Evolutionary conservation across 805 yeast genomes (phyloP), one percentile per base, ranked within the genome.

Genomic region (Candida glaebosa): DNA sequence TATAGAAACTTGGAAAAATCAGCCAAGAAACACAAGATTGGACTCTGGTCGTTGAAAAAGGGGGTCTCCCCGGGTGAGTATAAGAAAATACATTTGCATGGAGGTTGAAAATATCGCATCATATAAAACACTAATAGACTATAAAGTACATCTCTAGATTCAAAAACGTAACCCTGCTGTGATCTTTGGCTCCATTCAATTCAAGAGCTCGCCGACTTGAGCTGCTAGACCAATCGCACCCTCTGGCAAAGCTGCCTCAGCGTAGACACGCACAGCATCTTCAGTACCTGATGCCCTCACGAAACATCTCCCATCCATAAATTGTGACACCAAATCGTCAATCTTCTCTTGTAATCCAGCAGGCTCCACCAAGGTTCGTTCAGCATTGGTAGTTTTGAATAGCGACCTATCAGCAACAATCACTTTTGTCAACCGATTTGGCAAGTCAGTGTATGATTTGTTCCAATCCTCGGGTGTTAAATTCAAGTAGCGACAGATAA

Each of bases 241-340:
- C 34, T 54, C 67, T 31, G 48, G 39, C 15, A 67, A 74, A 2
- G 67, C 71, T 0, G 96, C 96, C 62, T 93, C 99, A 1, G 96
- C 93, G 52, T 93, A 93, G 5, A 93, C 87, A 52, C 99, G 78
- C 1, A 93, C 97, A 0, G 96, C 98, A 61, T 93, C 95, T 61
- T 93, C 99, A 1, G 99, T 93, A 10, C 99, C 99, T 45, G 95
- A 84, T 7, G 99, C 98, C 52, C 99, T 79, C 2, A 91, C 98
- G 63, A 93, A 93, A 2, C 95, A 82, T 56, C 99, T 77, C 2
- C 91, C 97, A 14, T 63, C 56, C 0, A 65, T 51, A 48, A 71
- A 81, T 50, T 76, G 64, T 7, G 65, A 56, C 15, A 91, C 91
- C 20, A 76, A 57, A 3, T 53, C 69, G 57, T 93, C 93, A 41